These are phyloP conservation scores for Candida endomychidarum DNA, from an alignment of 805 yeast genomes.

Conservation along the genomic window DNA sequence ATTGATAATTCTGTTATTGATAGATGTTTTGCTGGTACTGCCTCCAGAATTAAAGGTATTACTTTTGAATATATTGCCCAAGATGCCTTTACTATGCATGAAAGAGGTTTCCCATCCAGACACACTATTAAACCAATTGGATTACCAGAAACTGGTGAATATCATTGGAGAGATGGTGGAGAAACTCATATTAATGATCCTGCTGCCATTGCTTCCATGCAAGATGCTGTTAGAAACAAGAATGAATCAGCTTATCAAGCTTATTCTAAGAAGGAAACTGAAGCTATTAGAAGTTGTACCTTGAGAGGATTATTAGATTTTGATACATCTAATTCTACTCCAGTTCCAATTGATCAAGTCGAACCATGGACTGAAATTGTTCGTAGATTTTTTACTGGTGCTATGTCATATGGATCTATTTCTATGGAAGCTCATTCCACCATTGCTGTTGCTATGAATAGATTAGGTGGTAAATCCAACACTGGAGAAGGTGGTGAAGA, in stretches of 20 bases:
- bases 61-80: constrained; percentile 95
- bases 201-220: constrained; percentile 88
- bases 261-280: constrained; percentile 85
- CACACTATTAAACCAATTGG: constrained; percentile 67
- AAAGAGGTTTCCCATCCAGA: constrained; percentile 84
- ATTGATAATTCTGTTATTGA: constrained; percentile 93
- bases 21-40: constrained; percentile 95
- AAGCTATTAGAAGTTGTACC: constrained; percentile 90
- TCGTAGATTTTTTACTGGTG: constrained; percentile 97
- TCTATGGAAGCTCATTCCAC: constrained; percentile 99
- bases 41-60: constrained; percentile 93
- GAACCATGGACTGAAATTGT: constrained; percentile 99
- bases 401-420: constrained; percentile 98
- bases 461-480: constrained; percentile 95
- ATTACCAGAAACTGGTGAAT: constrained; percentile 94
- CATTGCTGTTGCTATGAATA: constrained; percentile 96
- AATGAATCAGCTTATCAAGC: constrained; percentile 91
- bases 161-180: constrained; percentile 99
- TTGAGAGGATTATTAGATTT: constrained; percentile 91
- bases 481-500: constrained; percentile 99
- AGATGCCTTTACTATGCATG: constrained; percentile 93
- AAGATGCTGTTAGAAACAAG: constrained; percentile 97
- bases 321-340: constrained; percentile 66
- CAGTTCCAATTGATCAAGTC: constrained; percentile 94
- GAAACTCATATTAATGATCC: constrained; percentile 95